phyloP scores from a whole-genome alignment of 768 basidiomycete species.

The Coprinopsis strossmayeri region DNA sequence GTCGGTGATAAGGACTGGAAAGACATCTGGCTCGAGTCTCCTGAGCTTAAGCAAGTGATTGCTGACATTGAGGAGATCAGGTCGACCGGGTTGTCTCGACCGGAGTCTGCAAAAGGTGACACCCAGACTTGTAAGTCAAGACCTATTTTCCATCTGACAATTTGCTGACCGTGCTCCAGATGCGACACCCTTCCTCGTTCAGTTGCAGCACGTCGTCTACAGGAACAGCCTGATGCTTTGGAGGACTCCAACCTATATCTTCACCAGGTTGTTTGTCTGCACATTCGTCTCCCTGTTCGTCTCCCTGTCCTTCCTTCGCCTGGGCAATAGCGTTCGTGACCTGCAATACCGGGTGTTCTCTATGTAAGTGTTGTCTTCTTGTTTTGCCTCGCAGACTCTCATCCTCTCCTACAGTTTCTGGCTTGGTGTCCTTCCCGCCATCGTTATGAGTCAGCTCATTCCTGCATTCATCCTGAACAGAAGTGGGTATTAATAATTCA shows the following conservation, averaged over 20 bases:
- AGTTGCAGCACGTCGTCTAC: slow-evolving; percentile 58
- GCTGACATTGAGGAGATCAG: slow-evolving; percentile 44
- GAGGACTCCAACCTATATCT: slow-evolving; percentile 83
- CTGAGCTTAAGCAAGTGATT: slow-evolving; percentile 40
- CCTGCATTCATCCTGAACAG: slow-evolving; percentile 78
- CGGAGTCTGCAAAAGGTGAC: slow-evolving; percentile 30
- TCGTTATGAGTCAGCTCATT: slow-evolving; percentile 77
- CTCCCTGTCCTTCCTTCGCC: slow-evolving; percentile 73
- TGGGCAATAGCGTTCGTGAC: slow-evolving; percentile 57
- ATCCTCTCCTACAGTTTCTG: slow-evolving; percentile 41
- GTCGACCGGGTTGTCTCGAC: slow-evolving; percentile 35
- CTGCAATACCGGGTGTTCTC: slow-evolving; percentile 79
- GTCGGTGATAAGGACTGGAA: slow-evolving; percentile 83
- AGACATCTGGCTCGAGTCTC: slow-evolving; percentile 74
- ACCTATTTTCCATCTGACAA: not conserved
- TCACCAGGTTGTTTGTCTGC: slow-evolving; percentile 74
- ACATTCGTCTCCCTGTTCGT: slow-evolving; percentile 64
- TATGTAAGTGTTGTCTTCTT: slow-evolving; percentile 39
- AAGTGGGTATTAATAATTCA: slow-evolving; percentile 19
- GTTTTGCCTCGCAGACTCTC: not conserved
- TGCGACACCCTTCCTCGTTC: slow-evolving; percentile 71
- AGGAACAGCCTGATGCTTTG: slow-evolving; percentile 70
- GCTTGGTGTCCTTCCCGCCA: slow-evolving; percentile 60
- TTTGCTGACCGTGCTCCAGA: slow-evolving; percentile 29
- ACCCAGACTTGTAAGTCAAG: slow-evolving; percentile 42